Evolutionary conservation across 495 filamentous ascomycete species (phyloP).

Genomic region (Penicillium nucicola): DNA sequence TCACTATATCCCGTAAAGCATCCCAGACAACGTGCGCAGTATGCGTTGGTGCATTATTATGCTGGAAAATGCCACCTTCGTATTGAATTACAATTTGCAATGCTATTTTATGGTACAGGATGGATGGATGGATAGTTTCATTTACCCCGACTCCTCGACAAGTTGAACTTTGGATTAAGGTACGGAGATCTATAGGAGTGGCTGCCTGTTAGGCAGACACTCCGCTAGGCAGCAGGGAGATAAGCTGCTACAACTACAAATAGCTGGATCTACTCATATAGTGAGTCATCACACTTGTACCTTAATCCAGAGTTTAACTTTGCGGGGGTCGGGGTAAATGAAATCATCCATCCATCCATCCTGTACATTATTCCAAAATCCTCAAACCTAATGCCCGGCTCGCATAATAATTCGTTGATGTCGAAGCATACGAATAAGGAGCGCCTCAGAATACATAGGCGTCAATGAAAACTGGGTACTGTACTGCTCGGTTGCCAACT

Average conservation of each 20-base stretch:
- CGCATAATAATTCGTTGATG: too few species aligned
- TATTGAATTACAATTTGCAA: too few species aligned
- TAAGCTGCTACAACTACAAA: constrained; percentile 4
- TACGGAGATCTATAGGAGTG: constrained; percentile 4
- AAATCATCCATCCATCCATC: too few species aligned
- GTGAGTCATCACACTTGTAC: constrained; percentile 4
- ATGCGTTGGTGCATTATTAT: constrained; percentile 18
- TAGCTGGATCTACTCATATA: constrained; percentile 4
- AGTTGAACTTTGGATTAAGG: constrained; percentile 3
- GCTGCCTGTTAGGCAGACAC: neutral
- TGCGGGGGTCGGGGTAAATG: too few species aligned
- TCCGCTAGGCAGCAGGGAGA: constrained; percentile 5
- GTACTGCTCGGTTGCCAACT: too few species aligned
- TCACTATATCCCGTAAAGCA: constrained; percentile 4
- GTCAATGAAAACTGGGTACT: too few species aligned
- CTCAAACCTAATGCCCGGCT: too few species aligned
- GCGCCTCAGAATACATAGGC: too few species aligned
- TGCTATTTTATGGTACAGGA: neutral
- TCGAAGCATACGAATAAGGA: too few species aligned
- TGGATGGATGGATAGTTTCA: too few species aligned
- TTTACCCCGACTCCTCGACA: too few species aligned
- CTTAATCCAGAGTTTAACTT: constrained; percentile 1
- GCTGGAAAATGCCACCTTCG: constrained; percentile 5
- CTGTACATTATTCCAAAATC: too few species aligned
- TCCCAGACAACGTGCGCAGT: constrained; percentile 7